Base-by-base conservation (phyloP, 495 filamentous ascomycete species). In the Pyrenopolyporus hunteri region DNA sequence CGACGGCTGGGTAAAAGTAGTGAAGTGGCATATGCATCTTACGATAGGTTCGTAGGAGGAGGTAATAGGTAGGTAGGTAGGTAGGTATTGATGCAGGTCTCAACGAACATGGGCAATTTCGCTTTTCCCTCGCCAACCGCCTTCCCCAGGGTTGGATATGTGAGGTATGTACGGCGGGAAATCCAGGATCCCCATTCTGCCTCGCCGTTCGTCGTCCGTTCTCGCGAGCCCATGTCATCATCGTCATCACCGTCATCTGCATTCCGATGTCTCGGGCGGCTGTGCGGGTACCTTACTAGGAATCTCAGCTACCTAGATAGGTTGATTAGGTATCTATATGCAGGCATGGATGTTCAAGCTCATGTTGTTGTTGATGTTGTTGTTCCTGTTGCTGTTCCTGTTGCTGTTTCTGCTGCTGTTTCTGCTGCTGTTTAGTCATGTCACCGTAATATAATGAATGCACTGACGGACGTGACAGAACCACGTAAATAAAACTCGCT, bases 21-120 rank as follows among this genome's bases (percentile, higher is more conserved):
- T 36, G 26, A 50, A 17, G 39, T 52, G 39, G 8, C 22, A 45
- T 50, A 56, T 39, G 50, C 37, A n/a, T n/a, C n/a, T n/a, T n/a
- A n/a, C n/a, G n/a, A n/a, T n/a, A n/a, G n/a, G n/a, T n/a, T n/a
- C n/a, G n/a, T n/a, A n/a, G n/a, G n/a, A n/a, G n/a, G n/a, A n/a
- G n/a, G n/a, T n/a, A n/a, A n/a, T 9, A 9, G 9, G 26, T 29
- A 29, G 26, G 26, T 29, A 29, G 26, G 26, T 29, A 29, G 26
- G 26, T 29, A 29, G 26, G 26, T 9, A 29, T n/a, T n/a, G n/a
- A n/a, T n/a, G n/a, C n/a, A n/a, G 37, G 19, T 17, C n/a, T 42
- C 23, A 20, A n/a, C 20, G 17, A 42, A 23, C 13, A 20, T 40
- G 37, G 37, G n/a, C n/a, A n/a, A n/a, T n/a, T n/a, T n/a, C 37